Evolutionary conservation across 345 rosid species (phyloP).

Genomic region (Excoecaria cochinchinensis): DNA sequence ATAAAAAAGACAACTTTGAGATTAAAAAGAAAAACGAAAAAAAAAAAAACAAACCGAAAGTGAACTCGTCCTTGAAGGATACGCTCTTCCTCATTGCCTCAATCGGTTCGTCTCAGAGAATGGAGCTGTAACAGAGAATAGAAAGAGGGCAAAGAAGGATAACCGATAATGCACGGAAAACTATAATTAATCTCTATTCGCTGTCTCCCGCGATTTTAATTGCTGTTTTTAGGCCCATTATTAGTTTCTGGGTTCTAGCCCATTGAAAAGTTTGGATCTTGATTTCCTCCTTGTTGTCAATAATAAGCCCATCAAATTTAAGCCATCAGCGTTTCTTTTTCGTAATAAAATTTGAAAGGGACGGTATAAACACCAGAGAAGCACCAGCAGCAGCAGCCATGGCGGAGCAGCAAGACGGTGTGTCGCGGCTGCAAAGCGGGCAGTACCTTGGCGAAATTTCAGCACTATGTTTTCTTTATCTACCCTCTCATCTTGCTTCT

Average conservation of each 20-base stretch:
- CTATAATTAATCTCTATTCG: background rate
- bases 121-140: background rate
- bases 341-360: background rate
- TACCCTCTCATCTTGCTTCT: conserved; percentile 48
- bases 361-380: background rate
- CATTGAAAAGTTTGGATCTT: background rate
- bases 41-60: conserved; percentile 44
- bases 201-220: background rate
- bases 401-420: conserved; percentile 35
- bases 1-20: background rate
- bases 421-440: conserved; percentile 48
- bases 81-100: conserved; percentile 30
- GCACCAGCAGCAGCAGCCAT: conserved; percentile 26
- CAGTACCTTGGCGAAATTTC: conserved; percentile 84
- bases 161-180: conserved; percentile 4
- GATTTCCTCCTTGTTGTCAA: background rate
- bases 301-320: background rate
- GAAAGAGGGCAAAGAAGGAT: background rate
- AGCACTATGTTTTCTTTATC: conserved; percentile 68
- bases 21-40: background rate
- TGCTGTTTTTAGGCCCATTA: background rate
- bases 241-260: background rate
- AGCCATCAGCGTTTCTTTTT: background rate
- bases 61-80: conserved; percentile 57
- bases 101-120: background rate